Base-by-base conservation (phyloP, 1,284 basidiomycete genomes). In the Flammula alnicola region DNA sequence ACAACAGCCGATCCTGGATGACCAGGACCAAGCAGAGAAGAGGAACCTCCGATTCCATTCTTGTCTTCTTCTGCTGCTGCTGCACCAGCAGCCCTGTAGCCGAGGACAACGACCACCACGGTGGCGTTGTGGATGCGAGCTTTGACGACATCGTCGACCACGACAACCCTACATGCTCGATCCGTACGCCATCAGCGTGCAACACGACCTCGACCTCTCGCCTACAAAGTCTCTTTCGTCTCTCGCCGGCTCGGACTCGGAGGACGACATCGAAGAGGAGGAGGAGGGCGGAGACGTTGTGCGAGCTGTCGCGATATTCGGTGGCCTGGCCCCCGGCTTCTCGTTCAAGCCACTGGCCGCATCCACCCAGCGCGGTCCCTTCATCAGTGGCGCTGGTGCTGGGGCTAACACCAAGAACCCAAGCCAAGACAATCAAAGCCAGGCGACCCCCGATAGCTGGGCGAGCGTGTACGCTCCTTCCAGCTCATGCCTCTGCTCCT, bases 281-380 rank as follows among this genome's bases (percentile, higher is more conserved):
- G 40, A 16, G 7, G 39, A 38, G 2, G 47, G 22, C 3, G 16
- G 11, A 14, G 30, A 31, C 33, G 36, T 32, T 14, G n/a, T 45
- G 27, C 30, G 16, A 14, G 36, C 8, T 10, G 25, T 25, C 8
- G 19, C n/a, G 4, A 10, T 38, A 9, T 20, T 25, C 6, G 40
- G 39, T 17, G 41, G 38, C 8, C 4, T n/a, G 11, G 23, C 33
- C 16, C 31, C 45, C 17, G 43, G 42, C 31, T 54, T 52, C 11
- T 41, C 46, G 17, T 63, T 63, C 48, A 32, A 50, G 9, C 61
- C 61, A 4, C 26, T 49, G 12, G 57, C 50, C 9, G 58, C 57
- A 11, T 63, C 61, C 6, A 63, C 61, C 3, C 61, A 61, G 44
- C 47, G 32, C 17, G 46, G 47, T 7, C 52, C 55, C 9, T 47